phyloP scores from a whole-genome alignment of 2,329 filamentous ascomycete species.

The Trichoderma pleuroti region DNA sequence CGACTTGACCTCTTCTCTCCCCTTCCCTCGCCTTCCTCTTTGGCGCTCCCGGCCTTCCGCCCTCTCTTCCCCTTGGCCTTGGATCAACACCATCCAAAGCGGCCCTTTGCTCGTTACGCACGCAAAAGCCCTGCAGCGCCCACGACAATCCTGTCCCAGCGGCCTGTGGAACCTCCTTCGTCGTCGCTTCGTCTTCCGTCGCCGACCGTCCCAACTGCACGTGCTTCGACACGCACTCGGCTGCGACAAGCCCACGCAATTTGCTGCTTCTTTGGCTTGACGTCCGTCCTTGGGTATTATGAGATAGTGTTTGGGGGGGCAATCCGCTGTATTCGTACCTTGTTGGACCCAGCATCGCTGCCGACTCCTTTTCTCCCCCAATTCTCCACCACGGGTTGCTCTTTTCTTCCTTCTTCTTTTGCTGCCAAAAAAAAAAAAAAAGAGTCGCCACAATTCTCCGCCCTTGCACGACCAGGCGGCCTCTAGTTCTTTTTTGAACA shows the following conservation, averaged over 20 bases:
- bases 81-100: slow-evolving; percentile 19
- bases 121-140: slow-evolving; percentile 4
- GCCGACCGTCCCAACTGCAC: slow-evolving; percentile 5
- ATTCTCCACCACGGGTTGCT: slow-evolving; percentile 5
- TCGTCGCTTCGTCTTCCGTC: slow-evolving; percentile 4
- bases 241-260: neutral
- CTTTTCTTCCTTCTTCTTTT: neutral
- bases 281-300: slow-evolving; percentile 20
- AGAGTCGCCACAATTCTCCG: slow-evolving; percentile 16
- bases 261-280: slow-evolving; percentile 10
- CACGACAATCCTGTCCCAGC: slow-evolving; percentile 1
- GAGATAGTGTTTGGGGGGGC: slow-evolving; percentile 19
- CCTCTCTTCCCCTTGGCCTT: slow-evolving; percentile 16
- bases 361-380: slow-evolving; percentile 21
- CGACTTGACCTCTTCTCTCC: slow-evolving; percentile 27
- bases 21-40: slow-evolving; percentile 23
- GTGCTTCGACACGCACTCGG: slow-evolving; percentile 14
- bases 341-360: slow-evolving; percentile 13
- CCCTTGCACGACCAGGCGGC: neutral
- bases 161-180: slow-evolving; percentile 6
- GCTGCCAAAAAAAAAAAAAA: too few relatives aligned
- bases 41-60: slow-evolving; percentile 22
- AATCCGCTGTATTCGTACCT: slow-evolving; percentile 19
- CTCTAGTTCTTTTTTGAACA: neutral
- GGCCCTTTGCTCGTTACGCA: slow-evolving; percentile 15